A percentile compares a stretch with the other conserved stretches of the same genome.
Conservation (phyloP, 176 grass and related monocot species). For the Oryza meridionalis region DNA sequence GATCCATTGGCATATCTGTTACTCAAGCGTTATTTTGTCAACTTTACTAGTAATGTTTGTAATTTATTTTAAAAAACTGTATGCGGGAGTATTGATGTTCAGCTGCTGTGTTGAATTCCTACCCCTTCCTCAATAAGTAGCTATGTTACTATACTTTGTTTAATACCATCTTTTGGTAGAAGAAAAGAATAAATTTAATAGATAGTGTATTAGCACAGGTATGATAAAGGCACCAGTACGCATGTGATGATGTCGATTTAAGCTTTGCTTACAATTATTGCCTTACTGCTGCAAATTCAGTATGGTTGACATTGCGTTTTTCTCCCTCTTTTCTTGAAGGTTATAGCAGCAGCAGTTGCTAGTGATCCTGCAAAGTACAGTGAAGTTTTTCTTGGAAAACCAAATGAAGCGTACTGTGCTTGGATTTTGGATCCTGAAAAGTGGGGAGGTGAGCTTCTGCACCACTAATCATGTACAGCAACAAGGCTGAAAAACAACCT, state of each 20-base stretch:
- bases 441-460: constrained; percentile 87
- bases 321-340: constrained; percentile 45
- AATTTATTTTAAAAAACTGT: background rate
- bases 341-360: constrained; percentile 86
- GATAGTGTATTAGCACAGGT: background rate
- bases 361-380: constrained; percentile 82
- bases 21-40: background rate
- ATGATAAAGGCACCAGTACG: constrained; percentile 6
- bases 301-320: constrained; percentile 1
- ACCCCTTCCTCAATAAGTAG: background rate
- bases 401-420: constrained; percentile 89
- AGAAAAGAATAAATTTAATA: background rate
- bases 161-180: background rate
- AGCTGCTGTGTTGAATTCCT: background rate
- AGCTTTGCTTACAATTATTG: constrained; percentile 1
- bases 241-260: constrained; percentile 1
- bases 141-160: background rate
- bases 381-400: constrained; percentile 95
- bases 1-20: background rate
- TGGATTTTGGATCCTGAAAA: constrained; percentile 96
- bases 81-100: constrained; percentile 5
- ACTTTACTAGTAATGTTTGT: background rate
- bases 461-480: background rate
- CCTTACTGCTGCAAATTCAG: background rate
- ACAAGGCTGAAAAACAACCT: constrained; percentile 10